Percentiles rank a stretch among this genome's conserved stretches.
phyloP scores from a whole-genome alignment of 2,329 filamentous ascomycete species.

The Chrysoporthe deuterocubensis region DNA sequence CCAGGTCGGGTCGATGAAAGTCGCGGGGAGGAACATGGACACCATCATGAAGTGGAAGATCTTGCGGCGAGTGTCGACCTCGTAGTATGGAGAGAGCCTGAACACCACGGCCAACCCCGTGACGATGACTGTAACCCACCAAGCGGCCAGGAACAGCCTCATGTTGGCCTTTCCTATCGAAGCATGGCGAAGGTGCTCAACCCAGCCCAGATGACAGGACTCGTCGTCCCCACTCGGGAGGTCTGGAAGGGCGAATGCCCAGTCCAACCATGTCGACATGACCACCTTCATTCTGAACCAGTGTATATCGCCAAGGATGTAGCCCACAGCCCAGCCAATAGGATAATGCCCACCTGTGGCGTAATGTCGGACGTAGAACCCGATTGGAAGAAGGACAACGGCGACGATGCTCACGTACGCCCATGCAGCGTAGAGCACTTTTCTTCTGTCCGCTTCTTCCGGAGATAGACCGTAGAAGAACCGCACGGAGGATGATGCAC shows the following conservation, averaged over 20 bases:
- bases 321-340: conserved; percentile 89
- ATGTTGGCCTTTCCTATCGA: conserved; percentile 78
- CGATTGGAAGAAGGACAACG: conserved; percentile 72
- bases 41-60: conserved; percentile 99
- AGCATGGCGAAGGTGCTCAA: conserved; percentile 66
- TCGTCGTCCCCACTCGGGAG: conserved; percentile 35
- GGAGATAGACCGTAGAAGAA: conserved; percentile 82
- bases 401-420: conserved; percentile 71
- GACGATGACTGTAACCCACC: conserved; percentile 73
- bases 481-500: conserved; percentile 65
- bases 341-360: conserved; percentile 78
- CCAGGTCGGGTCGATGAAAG: conserved; percentile 85
- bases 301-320: conserved; percentile 79
- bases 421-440: conserved; percentile 82
- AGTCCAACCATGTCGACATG: conserved; percentile 28
- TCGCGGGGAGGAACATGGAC: conserved; percentile 86
- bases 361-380: conserved; percentile 67
- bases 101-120: conserved; percentile 77
- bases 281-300: conserved; percentile 56
- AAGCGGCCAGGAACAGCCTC: conserved; percentile 74
- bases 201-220: conserved; percentile 59
- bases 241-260: conserved; percentile 1
- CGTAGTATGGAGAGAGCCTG: conserved; percentile 73
- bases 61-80: conserved; percentile 94
- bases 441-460: conserved; percentile 73